A percentile compares a stretch with the other conserved stretches of the same genome.
phyloP scores from a whole-genome alignment of 1,284 basidiomycete genomes.

The Meripilus lineatus region DNA sequence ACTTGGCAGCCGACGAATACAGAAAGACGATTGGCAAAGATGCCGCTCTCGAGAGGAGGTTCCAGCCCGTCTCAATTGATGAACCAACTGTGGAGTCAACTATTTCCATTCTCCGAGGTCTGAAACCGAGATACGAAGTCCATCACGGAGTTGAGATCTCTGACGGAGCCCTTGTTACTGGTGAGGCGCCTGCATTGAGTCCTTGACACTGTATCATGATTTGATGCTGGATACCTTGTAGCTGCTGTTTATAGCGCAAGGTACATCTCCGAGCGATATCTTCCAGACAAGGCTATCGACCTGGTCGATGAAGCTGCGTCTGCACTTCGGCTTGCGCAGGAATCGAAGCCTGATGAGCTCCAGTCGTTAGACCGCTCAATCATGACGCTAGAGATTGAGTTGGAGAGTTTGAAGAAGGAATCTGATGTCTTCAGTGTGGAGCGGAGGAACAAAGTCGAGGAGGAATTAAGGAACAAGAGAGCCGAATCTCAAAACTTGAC shows the following conservation, averaged over 20 bases:
- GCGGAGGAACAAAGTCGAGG: conserved; percentile 64
- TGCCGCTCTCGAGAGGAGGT: conserved; percentile 84
- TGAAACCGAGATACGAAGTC: conserved; percentile 83
- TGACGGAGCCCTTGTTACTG: conserved; percentile 83
- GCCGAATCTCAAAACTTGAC: conserved; percentile 60
- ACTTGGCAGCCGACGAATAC: conserved; percentile 88
- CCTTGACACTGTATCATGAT: not conserved
- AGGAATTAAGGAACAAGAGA: conserved; percentile 54
- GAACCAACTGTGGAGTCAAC: conserved; percentile 86
- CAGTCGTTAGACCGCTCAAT: conserved; percentile 82
- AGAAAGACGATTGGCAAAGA: conserved; percentile 91
- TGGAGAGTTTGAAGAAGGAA: conserved; percentile 88
- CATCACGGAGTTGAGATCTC: conserved; percentile 92
- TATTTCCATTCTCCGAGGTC: conserved; percentile 84
- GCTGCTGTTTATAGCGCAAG: conserved; percentile 81
- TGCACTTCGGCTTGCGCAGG: conserved; percentile 84
- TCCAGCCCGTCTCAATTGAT: conserved; percentile 84
- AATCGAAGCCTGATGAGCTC: conserved; percentile 84
- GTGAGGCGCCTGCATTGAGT: conserved; percentile 32
- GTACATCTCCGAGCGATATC: conserved; percentile 82
- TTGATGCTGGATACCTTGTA: conserved; percentile 17
- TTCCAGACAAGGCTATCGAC: conserved; percentile 90
- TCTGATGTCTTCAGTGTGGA: conserved; percentile 78
- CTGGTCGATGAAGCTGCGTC: conserved; percentile 90
- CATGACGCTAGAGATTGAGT: conserved; percentile 86